phyloP scores from a whole-genome alignment of 352 stramenopile species.

The Phytophthora nicotianae region DNA sequence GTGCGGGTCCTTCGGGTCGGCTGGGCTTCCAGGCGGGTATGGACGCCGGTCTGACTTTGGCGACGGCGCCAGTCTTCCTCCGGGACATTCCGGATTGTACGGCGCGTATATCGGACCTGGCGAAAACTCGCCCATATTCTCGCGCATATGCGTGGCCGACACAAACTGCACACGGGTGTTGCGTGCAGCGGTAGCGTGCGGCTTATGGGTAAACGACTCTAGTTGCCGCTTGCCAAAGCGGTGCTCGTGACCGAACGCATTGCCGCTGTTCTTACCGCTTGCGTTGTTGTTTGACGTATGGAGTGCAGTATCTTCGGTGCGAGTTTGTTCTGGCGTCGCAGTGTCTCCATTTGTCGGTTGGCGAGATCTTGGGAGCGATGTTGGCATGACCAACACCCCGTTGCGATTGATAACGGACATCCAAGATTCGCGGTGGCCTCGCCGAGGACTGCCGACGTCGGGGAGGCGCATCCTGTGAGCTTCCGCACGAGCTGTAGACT shows the following conservation, averaged over 20 bases:
- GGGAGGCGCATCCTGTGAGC: conserved; percentile 59
- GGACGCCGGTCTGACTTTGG: conserved; percentile 41
- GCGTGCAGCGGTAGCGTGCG: conserved; percentile 37
- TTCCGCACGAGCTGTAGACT: conserved; percentile 31
- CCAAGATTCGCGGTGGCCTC: conserved; percentile 79
- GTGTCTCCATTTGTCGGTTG: conserved; percentile 14
- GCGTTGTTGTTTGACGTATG: conserved; percentile 31
- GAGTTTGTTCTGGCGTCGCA: conserved; percentile 21
- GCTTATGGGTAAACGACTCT: conserved; percentile 19
- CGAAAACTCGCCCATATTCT: conserved; percentile 90
- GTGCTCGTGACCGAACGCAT: conserved; percentile 76
- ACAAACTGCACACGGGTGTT: conserved; percentile 79
- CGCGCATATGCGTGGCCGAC: conserved; percentile 72
- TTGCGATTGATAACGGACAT: conserved; percentile 84
- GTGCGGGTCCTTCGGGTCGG: conserved; percentile 65
- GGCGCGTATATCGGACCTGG: conserved; percentile 82
- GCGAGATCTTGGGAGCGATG: conserved; percentile 41
- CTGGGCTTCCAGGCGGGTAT: conserved; percentile 45
- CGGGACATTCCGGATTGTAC: conserved; percentile 71
- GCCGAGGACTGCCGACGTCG: conserved; percentile 55
- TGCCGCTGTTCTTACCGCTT: conserved; percentile 37
- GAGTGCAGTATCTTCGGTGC: conserved; percentile 11
- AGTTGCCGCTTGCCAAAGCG: conserved; percentile 70
- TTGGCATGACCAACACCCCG: conserved; percentile 75
- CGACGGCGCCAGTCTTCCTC: conserved; percentile 66